Percentiles rank a stretch among this genome's conserved stretches.
Evolutionary conservation across 257 asterid genomes (phyloP).

Genomic region (Phtheirospermum japonicum): DNA sequence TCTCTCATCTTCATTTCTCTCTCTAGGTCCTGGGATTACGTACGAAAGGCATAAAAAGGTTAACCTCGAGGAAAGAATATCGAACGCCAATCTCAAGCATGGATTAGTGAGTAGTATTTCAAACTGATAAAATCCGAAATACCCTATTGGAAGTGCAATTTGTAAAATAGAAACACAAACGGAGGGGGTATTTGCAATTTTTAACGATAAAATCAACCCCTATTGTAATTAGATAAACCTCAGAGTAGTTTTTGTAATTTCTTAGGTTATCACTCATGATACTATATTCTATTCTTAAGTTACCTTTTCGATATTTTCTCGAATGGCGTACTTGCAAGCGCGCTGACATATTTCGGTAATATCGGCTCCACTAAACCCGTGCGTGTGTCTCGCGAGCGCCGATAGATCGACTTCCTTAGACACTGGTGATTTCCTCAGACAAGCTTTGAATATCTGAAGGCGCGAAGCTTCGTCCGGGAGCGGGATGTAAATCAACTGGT

Average conservation of each 20-base stretch:
- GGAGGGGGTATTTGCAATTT: no score
- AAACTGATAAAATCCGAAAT: not conserved
- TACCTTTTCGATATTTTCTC: slow-evolving; percentile 55
- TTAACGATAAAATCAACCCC: no score
- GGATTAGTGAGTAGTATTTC: no score
- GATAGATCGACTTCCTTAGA: slow-evolving; percentile 45
- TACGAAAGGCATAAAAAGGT: slow-evolving; percentile 5
- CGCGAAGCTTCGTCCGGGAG: slow-evolving; percentile 61
- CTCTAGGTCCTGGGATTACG: slow-evolving; percentile 33
- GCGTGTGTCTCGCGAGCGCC: slow-evolving; percentile 54
- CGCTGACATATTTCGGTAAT: slow-evolving; percentile 60
- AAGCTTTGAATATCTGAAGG: slow-evolving; percentile 50
- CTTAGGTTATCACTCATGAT: no score
- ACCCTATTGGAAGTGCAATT: no score
- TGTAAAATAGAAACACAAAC: no score
- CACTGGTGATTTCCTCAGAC: slow-evolving; percentile 57
- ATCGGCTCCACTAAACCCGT: slow-evolving; percentile 60
- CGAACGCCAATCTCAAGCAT: no score
- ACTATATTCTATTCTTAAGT: not conserved
- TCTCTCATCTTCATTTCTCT: slow-evolving; percentile 64
- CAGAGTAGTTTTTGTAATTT: slow-evolving; percentile 19
- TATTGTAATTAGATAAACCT: no score
- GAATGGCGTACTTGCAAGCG: slow-evolving; percentile 55
- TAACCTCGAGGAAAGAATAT: no score
- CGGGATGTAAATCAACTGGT: slow-evolving; percentile 55